A percentile compares a stretch with the other conserved stretches of the same genome.
Conservation (phyloP, 2,329 filamentous ascomycete species). For the Aspergillus terreus region DNA sequence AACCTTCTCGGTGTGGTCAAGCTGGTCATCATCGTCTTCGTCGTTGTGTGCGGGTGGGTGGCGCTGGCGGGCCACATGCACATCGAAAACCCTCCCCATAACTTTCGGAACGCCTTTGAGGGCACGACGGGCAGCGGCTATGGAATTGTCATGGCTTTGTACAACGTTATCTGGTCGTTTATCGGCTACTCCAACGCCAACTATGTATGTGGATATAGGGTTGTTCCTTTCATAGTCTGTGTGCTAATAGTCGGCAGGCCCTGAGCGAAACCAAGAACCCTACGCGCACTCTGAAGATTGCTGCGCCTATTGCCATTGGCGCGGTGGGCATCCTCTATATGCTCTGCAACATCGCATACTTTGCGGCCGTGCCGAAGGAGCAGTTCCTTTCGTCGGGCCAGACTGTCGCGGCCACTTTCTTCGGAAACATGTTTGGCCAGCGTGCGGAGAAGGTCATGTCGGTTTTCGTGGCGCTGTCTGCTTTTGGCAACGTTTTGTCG, state of each 20-base stretch:
- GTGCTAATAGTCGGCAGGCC: slow-evolving; percentile 26
- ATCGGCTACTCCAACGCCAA: slow-evolving; percentile 61
- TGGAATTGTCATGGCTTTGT: slow-evolving; percentile 57
- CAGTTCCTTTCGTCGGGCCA: slow-evolving; percentile 53
- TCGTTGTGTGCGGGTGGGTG: slow-evolving; percentile 43
- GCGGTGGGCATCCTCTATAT: slow-evolving; percentile 56
- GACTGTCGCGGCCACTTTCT: slow-evolving; percentile 56
- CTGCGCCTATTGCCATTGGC: slow-evolving; percentile 53
- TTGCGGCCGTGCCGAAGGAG: slow-evolving; percentile 55
- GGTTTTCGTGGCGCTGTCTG: slow-evolving; percentile 57
- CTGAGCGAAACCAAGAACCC: slow-evolving; percentile 57
- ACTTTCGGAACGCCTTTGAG: slow-evolving; percentile 37
- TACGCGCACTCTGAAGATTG: slow-evolving; percentile 55
- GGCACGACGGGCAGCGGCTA: slow-evolving; percentile 35
- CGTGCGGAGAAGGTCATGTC: slow-evolving; percentile 56
- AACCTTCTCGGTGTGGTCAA: slow-evolving; percentile 50
- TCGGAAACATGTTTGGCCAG: slow-evolving; percentile 57
- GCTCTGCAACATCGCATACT: slow-evolving; percentile 57
- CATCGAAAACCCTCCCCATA: slow-evolving; percentile 30
- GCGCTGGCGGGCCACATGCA: slow-evolving; percentile 38
- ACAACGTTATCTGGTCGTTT: slow-evolving; percentile 61
- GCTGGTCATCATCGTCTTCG: slow-evolving; percentile 47
- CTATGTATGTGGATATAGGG: slow-evolving; percentile 44
- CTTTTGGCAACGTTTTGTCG: slow-evolving; percentile 60
- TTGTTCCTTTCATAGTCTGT: neutral